phyloP scores from a whole-genome alignment of 257 asterid species.

The Solanum pimpinellifolium region DNA sequence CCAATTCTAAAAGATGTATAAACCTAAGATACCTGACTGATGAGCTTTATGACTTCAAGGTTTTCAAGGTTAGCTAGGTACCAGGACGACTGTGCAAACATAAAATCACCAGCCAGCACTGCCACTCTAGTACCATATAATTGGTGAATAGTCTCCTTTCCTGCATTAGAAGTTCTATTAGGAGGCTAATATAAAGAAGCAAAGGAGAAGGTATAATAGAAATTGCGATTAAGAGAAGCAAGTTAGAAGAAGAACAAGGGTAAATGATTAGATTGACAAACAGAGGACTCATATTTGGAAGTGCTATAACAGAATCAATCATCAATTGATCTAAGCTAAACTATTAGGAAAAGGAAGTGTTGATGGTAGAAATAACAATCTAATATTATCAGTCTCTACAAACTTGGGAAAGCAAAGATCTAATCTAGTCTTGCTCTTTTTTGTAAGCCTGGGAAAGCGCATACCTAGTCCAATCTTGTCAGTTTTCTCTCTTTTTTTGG shows the following conservation, averaged over 20 bases:
- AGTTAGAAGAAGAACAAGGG: background rate
- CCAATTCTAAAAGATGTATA: background rate
- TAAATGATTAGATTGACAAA: background rate
- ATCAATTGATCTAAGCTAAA: background rate
- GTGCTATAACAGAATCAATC: background rate
- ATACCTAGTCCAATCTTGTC: background rate
- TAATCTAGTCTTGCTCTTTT: background rate
- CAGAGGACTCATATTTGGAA: background rate
- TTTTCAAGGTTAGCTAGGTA: conserved; percentile 94
- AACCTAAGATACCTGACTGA: conserved; percentile 58
- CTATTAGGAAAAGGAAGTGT: background rate
- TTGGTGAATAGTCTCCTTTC: conserved; percentile 89
- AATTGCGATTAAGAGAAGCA: background rate
- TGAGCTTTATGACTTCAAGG: conserved; percentile 85
- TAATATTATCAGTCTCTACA: background rate
- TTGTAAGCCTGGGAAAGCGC: background rate
- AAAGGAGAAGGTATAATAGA: background rate
- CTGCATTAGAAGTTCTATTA: conserved; percentile 15
- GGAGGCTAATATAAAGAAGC: background rate
- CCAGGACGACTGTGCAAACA: conserved; percentile 99
- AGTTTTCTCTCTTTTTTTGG: background rate
- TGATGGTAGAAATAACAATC: background rate
- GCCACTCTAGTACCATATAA: conserved; percentile 85
- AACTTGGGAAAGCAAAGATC: background rate
- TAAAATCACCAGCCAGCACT: conserved; percentile 92